Conservation (phyloP, 495 filamentous ascomycete species). For the Penicillium chermesinum region DNA sequence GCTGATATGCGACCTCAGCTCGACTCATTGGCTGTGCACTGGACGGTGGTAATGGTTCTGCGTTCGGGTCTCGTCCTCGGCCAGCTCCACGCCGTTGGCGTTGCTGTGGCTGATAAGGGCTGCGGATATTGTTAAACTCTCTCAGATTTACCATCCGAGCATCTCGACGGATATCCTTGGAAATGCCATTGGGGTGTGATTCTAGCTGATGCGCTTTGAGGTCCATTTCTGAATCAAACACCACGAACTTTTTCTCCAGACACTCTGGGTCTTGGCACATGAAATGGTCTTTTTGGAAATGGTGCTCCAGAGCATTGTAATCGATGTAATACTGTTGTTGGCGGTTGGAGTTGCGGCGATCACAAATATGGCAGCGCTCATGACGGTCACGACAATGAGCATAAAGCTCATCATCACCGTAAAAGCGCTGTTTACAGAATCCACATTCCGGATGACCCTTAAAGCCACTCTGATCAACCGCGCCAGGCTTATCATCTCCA, state of each 20-base stretch:
- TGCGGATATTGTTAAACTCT: constrained; percentile 66
- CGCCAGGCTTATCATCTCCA: constrained; percentile 88
- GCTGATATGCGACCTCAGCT: constrained; percentile 88
- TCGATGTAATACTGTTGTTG: constrained; percentile 86
- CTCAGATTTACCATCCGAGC: constrained; percentile 83
- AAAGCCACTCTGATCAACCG: constrained; percentile 90
- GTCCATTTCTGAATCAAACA: constrained; percentile 91
- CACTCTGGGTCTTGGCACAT: constrained; percentile 81
- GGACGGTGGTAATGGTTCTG: constrained; percentile 70
- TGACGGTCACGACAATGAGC: constrained; percentile 87
- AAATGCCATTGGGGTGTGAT: constrained; percentile 66
- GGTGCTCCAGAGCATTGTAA: constrained; percentile 74
- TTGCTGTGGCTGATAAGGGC: constrained; percentile 59
- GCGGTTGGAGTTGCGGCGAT: constrained; percentile 60
- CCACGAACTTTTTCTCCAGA: constrained; percentile 95
- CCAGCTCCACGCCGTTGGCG: constrained; percentile 56
- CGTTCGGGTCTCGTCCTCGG: constrained; percentile 68
- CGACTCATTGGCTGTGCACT: constrained; percentile 77
- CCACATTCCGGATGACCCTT: constrained; percentile 92
- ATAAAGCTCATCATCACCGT: constrained; percentile 92
- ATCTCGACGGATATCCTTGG: constrained; percentile 80
- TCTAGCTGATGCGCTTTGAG: constrained; percentile 82
- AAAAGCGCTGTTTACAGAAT: constrained; percentile 89
- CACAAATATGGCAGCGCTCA: constrained; percentile 92
- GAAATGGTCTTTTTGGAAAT: constrained; percentile 86